A percentile compares a stretch with the other conserved stretches of the same genome.
phyloP scores from a whole-genome alignment of 257 asterid genomes.

The Solanum chiquidenum region DNA sequence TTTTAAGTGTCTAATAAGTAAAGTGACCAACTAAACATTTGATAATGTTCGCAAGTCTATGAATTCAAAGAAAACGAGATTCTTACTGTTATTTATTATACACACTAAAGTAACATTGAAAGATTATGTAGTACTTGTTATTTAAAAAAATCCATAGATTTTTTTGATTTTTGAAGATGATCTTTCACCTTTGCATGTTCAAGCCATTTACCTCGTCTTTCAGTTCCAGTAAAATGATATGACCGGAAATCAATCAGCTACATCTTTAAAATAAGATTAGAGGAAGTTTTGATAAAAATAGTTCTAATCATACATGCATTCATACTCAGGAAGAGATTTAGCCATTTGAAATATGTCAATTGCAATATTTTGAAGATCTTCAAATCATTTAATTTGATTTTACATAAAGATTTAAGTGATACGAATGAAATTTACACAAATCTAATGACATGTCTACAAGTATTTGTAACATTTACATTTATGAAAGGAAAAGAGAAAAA shows the following conservation, averaged over 20 bases:
- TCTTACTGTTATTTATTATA: no score
- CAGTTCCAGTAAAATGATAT: background rate
- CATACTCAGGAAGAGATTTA: background rate
- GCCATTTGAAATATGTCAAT: background rate
- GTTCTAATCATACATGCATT: background rate
- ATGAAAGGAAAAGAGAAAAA: background rate
- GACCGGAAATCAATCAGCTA: background rate
- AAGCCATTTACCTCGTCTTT: background rate
- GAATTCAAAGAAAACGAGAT: background rate
- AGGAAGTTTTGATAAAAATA: background rate
- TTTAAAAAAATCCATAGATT: no score
- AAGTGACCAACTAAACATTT: background rate
- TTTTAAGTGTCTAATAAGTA: background rate
- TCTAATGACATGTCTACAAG: background rate
- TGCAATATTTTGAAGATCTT: background rate
- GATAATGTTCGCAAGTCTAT: background rate
- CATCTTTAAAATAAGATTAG: background rate
- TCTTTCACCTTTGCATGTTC: background rate
- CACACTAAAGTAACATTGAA: background rate
- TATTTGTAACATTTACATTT: no score
- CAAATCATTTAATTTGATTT: no score
- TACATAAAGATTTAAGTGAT: background rate
- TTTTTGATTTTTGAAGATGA: background rate
- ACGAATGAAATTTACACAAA: background rate
- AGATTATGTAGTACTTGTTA: no score